A percentile compares a stretch with the other conserved stretches of the same genome.
phyloP scores from a whole-genome alignment of 2,329 filamentous ascomycete genomes.

The Verticillium nonalfalfae region DNA sequence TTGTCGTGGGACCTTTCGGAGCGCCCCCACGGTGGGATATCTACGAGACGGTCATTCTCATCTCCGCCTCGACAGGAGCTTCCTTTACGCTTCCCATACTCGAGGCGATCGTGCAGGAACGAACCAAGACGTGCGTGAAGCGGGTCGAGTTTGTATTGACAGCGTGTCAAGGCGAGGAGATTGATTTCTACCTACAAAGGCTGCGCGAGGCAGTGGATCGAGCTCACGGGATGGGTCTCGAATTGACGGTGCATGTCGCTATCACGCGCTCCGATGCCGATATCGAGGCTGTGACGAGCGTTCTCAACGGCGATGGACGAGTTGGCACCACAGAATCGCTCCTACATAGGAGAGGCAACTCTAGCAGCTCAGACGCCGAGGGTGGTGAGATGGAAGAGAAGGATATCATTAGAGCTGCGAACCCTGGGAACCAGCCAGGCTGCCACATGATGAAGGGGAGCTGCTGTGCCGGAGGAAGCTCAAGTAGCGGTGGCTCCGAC shows the following conservation, averaged over 20 bases:
- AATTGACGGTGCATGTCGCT: conserved; percentile 46
- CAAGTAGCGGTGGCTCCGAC: conserved; percentile 18
- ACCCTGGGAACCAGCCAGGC: conserved; percentile 12
- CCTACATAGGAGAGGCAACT: background rate
- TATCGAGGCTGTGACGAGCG: conserved; percentile 14
- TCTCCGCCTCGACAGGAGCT: conserved; percentile 57
- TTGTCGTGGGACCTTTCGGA: conserved; percentile 52
- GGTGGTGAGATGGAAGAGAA: background rate
- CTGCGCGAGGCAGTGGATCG: conserved; percentile 36
- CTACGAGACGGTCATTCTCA: conserved; percentile 53
- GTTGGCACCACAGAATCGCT: background rate
- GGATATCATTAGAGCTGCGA: background rate
- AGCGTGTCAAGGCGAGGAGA: conserved; percentile 44
- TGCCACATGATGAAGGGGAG: background rate
- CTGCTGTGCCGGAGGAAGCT: background rate
- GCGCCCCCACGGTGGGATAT: conserved; percentile 48
- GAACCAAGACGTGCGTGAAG: conserved; percentile 38
- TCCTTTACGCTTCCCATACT: conserved; percentile 56
- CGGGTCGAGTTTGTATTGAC: conserved; percentile 47
- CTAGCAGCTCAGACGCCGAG: background rate
- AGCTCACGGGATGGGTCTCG: conserved; percentile 37
- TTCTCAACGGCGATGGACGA: conserved; percentile 9
- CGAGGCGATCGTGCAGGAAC: conserved; percentile 41
- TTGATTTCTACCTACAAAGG: conserved; percentile 47
- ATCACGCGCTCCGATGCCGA: conserved; percentile 34